phyloP scores from a whole-genome alignment of 306 rosid species.

The Glycine latifolia region DNA sequence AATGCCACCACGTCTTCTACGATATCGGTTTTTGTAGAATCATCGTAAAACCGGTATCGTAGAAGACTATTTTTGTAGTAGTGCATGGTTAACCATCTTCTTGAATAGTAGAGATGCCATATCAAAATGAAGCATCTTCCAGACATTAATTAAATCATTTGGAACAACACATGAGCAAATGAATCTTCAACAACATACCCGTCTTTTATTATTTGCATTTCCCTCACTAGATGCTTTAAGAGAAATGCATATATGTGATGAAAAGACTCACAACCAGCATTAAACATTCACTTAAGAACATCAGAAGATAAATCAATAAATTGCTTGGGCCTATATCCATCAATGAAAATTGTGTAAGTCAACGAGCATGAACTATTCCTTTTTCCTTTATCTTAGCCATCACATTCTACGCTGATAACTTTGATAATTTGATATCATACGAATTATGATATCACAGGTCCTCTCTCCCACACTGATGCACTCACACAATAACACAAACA shows the following conservation, averaged over 20 bases:
- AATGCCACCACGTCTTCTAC: too few relatives aligned
- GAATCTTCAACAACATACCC: conserved; percentile 31
- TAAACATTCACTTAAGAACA: conserved; percentile 71
- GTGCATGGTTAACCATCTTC: conserved; percentile 64
- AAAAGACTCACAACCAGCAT: conserved; percentile 74
- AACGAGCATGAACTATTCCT: conserved; percentile 63
- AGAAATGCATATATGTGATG: conserved; percentile 62
- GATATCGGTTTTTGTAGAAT: too few relatives aligned
- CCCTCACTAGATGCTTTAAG: conserved; percentile 59
- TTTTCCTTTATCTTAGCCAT: conserved; percentile 62
- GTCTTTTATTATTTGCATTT: conserved; percentile 36
- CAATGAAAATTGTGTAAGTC: conserved; percentile 61
- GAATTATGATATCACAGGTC: too few relatives aligned
- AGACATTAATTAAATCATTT: conserved; percentile 48
- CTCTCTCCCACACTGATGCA: too few relatives aligned
- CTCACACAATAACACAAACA: too few relatives aligned
- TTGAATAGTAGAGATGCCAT: conserved; percentile 56
- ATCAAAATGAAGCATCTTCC: conserved; percentile 68
- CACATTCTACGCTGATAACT: conserved; percentile 66
- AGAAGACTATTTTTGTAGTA: too few relatives aligned
- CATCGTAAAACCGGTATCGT: too few relatives aligned
- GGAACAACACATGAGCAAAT: conserved; percentile 40
- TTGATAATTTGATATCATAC: too few relatives aligned
- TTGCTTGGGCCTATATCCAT: conserved; percentile 62
- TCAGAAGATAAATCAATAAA: conserved; percentile 63